Conservation (phyloP, 257 asterid genomes). For the Solanum appendiculatum region DNA sequence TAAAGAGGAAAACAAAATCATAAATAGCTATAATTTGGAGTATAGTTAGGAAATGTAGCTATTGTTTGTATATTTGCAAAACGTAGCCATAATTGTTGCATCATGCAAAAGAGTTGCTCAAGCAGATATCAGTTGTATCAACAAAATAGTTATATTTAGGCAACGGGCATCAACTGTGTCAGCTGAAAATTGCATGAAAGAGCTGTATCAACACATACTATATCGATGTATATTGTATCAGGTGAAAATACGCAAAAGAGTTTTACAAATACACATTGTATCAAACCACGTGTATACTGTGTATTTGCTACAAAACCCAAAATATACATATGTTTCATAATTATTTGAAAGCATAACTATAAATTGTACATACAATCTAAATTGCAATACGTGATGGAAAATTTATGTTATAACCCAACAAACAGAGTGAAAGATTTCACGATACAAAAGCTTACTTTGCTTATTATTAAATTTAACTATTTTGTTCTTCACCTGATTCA, state of each 20-base stretch:
- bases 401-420: neutral
- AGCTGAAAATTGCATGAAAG: neutral
- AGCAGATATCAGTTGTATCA: neutral
- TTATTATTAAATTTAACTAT: too few relatives aligned
- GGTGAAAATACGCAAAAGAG: too few relatives aligned
- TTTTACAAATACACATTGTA: too few relatives aligned
- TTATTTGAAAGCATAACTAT: too few relatives aligned
- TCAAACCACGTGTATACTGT: too few relatives aligned
- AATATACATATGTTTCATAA: too few relatives aligned
- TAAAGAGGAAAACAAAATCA: neutral
- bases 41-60: neutral
- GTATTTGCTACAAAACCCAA: too few relatives aligned
- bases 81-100: neutral
- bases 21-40: neutral
- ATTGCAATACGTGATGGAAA: neutral
- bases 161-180: accelerated
- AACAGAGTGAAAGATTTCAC: neutral
- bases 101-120: neutral
- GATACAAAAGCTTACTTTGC: neutral
- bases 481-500: too few relatives aligned
- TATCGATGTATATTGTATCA: too few relatives aligned
- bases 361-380: neutral
- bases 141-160: neutral
- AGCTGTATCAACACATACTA: neutral
- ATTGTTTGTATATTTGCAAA: neutral